Percentiles rank a stretch among this genome's conserved stretches.
Conservation (phyloP, 2,329 filamentous ascomycete species). For the Epichloe gansuensis region DNA sequence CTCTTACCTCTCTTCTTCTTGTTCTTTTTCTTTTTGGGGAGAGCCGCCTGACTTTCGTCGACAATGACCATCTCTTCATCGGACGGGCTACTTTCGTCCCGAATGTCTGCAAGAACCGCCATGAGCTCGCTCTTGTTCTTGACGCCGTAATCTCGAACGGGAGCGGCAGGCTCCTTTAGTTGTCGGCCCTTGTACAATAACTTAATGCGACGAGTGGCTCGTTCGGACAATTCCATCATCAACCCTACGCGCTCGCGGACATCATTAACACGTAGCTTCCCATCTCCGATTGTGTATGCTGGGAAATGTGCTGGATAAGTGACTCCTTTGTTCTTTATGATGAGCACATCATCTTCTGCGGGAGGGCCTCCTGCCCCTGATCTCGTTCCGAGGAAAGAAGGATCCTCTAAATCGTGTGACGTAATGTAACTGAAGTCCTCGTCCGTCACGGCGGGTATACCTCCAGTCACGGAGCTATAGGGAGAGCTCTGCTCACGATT, state of each 20-base stretch:
- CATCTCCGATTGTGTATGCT: conserved; percentile 61
- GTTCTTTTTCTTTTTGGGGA: conserved; percentile 26
- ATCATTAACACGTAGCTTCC: conserved; percentile 53
- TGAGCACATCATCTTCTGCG: conserved; percentile 54
- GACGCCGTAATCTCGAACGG: conserved; percentile 47
- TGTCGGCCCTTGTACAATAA: conserved; percentile 62
- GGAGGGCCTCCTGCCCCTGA: background rate
- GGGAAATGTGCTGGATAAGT: conserved; percentile 62
- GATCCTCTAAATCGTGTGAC: conserved; percentile 52
- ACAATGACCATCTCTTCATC: conserved; percentile 32
- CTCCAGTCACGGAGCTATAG: conserved; percentile 34
- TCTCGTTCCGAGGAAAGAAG: conserved; percentile 13
- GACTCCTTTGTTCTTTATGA: conserved; percentile 54
- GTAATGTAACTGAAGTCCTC: conserved; percentile 75
- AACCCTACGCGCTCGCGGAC: conserved; percentile 54
- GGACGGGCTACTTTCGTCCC: conserved; percentile 23
- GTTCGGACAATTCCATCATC: conserved; percentile 49
- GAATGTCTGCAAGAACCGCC: conserved; percentile 28
- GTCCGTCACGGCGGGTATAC: conserved; percentile 53
- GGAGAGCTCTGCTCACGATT: conserved; percentile 36
- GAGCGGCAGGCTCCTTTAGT: conserved; percentile 49
- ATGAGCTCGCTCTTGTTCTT: conserved; percentile 49
- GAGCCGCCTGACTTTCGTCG: conserved; percentile 21
- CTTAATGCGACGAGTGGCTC: conserved; percentile 41
- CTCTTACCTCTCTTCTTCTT: conserved; percentile 30